Conservation (phyloP, 2,329 filamentous ascomycete genomes). For the Fusarium equiseti region DNA sequence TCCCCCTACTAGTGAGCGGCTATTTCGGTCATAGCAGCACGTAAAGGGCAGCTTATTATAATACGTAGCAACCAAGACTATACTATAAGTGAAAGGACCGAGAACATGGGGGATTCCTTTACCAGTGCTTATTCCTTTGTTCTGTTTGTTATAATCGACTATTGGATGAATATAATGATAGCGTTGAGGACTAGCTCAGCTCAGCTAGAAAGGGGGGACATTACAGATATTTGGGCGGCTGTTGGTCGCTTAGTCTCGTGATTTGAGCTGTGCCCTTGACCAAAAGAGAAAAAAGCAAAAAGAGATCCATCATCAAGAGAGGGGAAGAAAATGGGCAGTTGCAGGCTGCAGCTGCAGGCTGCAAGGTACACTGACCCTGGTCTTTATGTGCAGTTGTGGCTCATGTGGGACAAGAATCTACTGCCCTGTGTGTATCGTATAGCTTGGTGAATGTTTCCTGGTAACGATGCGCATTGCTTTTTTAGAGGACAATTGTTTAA, state of each 20-base stretch:
- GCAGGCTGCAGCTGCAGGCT: neutral
- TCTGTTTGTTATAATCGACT: neutral
- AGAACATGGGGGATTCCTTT: conserved; percentile 29
- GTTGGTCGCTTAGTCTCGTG: neutral
- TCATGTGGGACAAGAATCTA: conserved; percentile 7
- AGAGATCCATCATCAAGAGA: neutral
- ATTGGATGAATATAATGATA: neutral
- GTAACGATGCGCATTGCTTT: conserved; percentile 29
- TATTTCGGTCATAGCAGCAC: conserved; percentile 17
- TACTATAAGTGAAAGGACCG: conserved; percentile 2
- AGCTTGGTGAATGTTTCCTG: conserved; percentile 11
- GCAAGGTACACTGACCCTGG: conserved; percentile 10
- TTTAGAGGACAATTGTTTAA: conserved; percentile 7
- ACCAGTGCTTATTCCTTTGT: conserved; percentile 2
- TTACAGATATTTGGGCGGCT: neutral
- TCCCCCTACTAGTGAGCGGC: conserved; percentile 19
- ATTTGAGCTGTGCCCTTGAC: conserved; percentile 15
- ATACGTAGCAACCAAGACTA: conserved; percentile 12
- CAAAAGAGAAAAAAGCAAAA: conserved; percentile 16
- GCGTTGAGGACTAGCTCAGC: neutral
- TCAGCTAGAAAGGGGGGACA: neutral
- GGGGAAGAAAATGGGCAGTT: neutral
- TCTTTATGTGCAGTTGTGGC: conserved; percentile 34
- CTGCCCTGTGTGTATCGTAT: neutral
- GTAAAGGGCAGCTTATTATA: conserved; percentile 7